Base-by-base conservation (phyloP, 1,284 basidiomycete species). In the Pseudozyma pruni region DNA sequence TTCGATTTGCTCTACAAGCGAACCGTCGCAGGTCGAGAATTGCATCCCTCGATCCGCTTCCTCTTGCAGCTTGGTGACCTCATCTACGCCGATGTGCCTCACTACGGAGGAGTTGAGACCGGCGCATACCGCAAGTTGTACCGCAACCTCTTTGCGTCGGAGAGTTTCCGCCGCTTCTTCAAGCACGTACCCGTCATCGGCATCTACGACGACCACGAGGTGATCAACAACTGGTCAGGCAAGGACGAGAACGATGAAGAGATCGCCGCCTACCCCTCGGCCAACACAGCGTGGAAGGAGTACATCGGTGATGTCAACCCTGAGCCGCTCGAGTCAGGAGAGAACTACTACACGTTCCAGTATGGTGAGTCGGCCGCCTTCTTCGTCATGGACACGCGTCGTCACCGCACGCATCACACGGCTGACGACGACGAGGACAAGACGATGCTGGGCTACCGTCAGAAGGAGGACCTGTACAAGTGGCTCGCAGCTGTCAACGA, bases 321-420 rank as follows among this genome's bases (percentile, higher is more conserved):
- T 63, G 86, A 89, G 53, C 78, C 89, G 63, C 74, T 51, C 8
- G 55, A 72, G 23, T 72, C 83, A 6, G 87, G 85, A 25, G 84
- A 86, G 45, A 85, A 88, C 74, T 90, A 90, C 78, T 91, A 87
- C 74, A 75, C 76, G 16, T 79, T 81, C 69, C 69, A 70, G 27
- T 75, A 78, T 52, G 79, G 79, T 40, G 71, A 74, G 27, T 60
- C 68, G 33, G 72, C 69, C 3, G 89, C 90, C 0, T 92, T 91
- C 83, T 92, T 92, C 82, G 90, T 92, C 23, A 84, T 90, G 84
- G 91, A 92, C 83, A 90, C 90, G 7, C 86, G 90, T 13, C 86
- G 87, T 14, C 87, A 91, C 76, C 87, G 91, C 29, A 87, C 87
- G 17, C 79, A 85, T 13, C 80, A 82, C 14, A 76, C 81, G 3